These are phyloP conservation scores for Rhynchosporium secalis DNA, from an alignment of 2,329 filamentous ascomycete species.

Conservation along the genomic window DNA sequence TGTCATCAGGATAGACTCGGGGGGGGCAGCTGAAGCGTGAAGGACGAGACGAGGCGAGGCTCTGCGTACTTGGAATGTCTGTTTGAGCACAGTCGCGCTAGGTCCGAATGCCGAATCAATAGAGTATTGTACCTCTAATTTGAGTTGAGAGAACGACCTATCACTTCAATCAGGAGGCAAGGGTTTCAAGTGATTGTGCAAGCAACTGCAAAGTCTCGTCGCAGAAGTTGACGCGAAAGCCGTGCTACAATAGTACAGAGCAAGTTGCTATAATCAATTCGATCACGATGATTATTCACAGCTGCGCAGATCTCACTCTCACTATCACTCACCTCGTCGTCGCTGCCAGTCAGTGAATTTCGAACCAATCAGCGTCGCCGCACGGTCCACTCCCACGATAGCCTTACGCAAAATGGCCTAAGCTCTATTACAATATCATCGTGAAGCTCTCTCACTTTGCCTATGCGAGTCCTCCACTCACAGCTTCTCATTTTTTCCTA, in stretches of 20 bases:
- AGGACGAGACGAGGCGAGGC: not conserved
- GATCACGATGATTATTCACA: not conserved
- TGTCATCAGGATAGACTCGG: constrained; percentile 25
- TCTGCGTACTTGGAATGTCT: not conserved
- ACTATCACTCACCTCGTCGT: constrained; percentile 3
- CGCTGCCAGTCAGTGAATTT: not conserved
- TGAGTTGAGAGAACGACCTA: too few relatives aligned
- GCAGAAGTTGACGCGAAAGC: not conserved
- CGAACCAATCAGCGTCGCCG: constrained; percentile 11
- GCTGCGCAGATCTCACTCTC: not conserved
- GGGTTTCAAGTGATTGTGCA: too few relatives aligned
- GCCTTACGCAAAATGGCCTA: constrained; percentile 12
- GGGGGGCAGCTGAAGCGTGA: not conserved
- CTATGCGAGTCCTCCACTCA: not conserved
- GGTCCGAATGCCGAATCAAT: not conserved
- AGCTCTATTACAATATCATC: constrained; percentile 6
- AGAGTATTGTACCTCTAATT: not conserved
- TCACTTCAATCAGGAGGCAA: too few relatives aligned
- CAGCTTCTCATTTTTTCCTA: constrained; percentile 13
- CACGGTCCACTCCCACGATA: constrained; percentile 8
- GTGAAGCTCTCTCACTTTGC: constrained; percentile 3
- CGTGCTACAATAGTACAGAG: too few relatives aligned
- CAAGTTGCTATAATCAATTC: not conserved
- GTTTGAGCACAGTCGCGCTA: not conserved
- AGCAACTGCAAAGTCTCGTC: constrained; percentile 10